phyloP scores from a whole-genome alignment of 805 yeast species.

The Kurtzmaniella fragi region DNA sequence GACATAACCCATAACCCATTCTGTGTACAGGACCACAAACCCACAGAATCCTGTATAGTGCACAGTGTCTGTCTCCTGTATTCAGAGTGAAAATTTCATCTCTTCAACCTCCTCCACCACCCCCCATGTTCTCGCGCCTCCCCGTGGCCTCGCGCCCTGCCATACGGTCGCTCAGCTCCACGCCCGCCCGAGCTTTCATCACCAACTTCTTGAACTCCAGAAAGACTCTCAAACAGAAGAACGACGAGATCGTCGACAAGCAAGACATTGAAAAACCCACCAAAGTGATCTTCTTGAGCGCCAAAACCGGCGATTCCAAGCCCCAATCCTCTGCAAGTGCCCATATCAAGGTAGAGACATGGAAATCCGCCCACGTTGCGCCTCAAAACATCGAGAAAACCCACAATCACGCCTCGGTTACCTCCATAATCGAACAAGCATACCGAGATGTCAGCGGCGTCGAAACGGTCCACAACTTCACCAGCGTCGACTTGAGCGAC shows the following conservation, averaged over 20 bases:
- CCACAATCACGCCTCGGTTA: constrained; percentile 19
- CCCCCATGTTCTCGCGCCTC: neutral
- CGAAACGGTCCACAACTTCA: constrained; percentile 7
- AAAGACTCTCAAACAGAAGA: constrained; percentile 4
- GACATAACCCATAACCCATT: too few species aligned
- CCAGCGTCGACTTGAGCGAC: constrained; percentile 27
- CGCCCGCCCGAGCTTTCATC: constrained; percentile 1
- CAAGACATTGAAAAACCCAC: constrained; percentile 8
- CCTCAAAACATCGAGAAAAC: constrained; percentile 22
- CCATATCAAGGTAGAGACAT: constrained; percentile 27
- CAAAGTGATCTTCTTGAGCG: constrained; percentile 31
- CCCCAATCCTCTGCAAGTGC: constrained; percentile 23
- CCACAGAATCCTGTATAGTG: too few species aligned
- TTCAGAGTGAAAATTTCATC: too few species aligned
- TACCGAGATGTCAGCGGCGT: constrained; percentile 15
- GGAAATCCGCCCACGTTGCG: constrained; percentile 26
- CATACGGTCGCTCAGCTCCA: neutral
- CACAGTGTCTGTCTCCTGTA: too few species aligned
- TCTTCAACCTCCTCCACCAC: too few species aligned
- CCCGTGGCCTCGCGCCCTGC: neutral
- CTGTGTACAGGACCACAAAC: too few species aligned
- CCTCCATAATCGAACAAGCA: constrained; percentile 19
- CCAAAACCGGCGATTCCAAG: constrained; percentile 25
- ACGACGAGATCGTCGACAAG: constrained; percentile 1
- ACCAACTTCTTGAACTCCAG: constrained; percentile 2